Conservation (phyloP, 2,329 filamentous ascomycete species). For the Venturia carpophila region DNA sequence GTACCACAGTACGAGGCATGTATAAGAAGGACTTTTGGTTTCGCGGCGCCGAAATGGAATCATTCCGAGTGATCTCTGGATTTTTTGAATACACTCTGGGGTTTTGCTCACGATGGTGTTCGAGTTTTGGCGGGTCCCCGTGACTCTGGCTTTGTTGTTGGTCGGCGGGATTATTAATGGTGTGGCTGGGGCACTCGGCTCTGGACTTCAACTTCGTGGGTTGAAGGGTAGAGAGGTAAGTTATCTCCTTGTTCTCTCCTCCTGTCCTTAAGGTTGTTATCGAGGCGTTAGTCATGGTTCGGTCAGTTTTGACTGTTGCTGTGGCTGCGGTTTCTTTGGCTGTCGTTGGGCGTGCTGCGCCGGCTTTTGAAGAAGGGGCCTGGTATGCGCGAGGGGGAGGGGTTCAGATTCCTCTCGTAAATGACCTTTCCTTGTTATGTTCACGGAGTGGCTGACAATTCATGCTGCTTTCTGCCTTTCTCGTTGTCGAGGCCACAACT, state of each 20-base stretch:
- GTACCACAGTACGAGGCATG: background rate
- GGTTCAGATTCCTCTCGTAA: background rate
- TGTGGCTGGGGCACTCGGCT: background rate
- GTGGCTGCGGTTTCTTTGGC: background rate
- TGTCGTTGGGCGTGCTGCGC: background rate
- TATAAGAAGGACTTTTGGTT: background rate
- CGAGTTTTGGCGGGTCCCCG: background rate
- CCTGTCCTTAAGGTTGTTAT: too few species aligned
- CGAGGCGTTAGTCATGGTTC: background rate
- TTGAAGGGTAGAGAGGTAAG: background rate
- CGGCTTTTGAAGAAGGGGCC: background rate
- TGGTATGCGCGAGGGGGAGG: background rate
- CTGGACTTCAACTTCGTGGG: background rate
- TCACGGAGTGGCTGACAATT: too few species aligned
- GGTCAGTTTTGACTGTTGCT: background rate
- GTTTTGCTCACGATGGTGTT: slow-evolving; percentile 9
- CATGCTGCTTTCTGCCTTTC: too few species aligned
- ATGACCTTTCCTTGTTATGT: background rate
- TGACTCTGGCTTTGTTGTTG: background rate
- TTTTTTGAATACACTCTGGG: too few species aligned
- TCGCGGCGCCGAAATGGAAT: background rate
- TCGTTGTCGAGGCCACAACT: background rate
- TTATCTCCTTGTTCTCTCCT: background rate
- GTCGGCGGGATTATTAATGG: background rate
- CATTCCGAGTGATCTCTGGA: background rate